Evolutionary conservation across 257 asterid species (phyloP), one percentile per base, ranked within the genome.

Genomic region (Ilex asprella): DNA sequence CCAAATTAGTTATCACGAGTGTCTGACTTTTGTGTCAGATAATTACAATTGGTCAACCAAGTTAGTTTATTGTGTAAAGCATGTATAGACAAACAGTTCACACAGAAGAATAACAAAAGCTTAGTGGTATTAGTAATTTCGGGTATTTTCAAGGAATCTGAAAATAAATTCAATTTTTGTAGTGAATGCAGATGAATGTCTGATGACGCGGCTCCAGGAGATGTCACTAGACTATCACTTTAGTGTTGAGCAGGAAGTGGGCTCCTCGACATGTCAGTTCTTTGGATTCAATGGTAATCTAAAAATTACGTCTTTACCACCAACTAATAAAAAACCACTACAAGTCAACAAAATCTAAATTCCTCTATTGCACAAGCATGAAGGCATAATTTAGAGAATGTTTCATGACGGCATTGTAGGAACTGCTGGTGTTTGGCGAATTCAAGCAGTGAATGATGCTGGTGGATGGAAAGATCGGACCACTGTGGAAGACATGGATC

Each of bases 391-490:
- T 35, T 35, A 35, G 41, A 35, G 41, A 35, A 35, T 35, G 27
- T 35, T 35, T 35, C 7, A 35, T 35, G 41, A 35, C 7, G 69
- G 58, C 56, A 76, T 61, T 69, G 35, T 65, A 85, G 94, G 94
- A 52, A 85, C 89, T 61, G 89, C 94, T 29, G 89, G 94, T 12
- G 94, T 85, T 30, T 86, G 94, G 94, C 62, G 91, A 56, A 71
- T 86, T 60, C 74, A 64, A 71, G 94, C 91, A 50, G 55, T 86
- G 30, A 62, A 75, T 71, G 94, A 86, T 66, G 94, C 94, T 39
- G 88, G 94, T 13, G 94, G 94, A 39, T 86, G 91, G 95, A 87
- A 84, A 74, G 88, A 87, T 58, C 72, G 95, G 56, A 87, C 95
- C 50, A 87, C 95, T 14, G 88, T 87, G 7, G 95, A 87, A 75